Evolutionary conservation across 2,329 filamentous ascomycete species (phyloP).

Genomic region (Cercospora zeina): DNA sequence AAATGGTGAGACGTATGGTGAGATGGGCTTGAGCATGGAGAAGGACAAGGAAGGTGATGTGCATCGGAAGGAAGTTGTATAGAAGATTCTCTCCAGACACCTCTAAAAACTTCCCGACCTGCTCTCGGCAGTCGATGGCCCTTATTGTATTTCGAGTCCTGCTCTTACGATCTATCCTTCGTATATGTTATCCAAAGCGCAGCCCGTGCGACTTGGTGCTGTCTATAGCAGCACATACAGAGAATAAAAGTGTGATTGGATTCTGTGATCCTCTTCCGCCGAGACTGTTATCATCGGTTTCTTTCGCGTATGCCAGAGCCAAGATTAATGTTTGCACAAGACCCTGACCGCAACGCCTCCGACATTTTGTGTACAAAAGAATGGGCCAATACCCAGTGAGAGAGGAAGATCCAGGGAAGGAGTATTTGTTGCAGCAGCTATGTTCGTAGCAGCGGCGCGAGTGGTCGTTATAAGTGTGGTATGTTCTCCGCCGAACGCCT

Average conservation of each 20-base stretch:
- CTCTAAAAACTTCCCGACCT: not conserved
- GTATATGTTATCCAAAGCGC: not conserved
- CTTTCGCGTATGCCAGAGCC: not conserved
- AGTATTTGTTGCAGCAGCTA: not conserved
- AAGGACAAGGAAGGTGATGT: slow-evolving; percentile 16
- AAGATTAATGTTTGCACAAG: not conserved
- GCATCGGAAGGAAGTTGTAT: slow-evolving; percentile 16
- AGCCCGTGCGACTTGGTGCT: not conserved
- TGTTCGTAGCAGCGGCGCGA: not conserved
- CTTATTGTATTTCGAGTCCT: not conserved
- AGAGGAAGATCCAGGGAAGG: not conserved
- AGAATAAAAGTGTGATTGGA: not conserved
- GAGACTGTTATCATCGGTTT: not conserved
- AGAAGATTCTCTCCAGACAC: not conserved
- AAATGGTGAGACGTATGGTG: slow-evolving; percentile 6
- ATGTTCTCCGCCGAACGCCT: not conserved
- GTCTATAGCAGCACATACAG: too few relatives aligned
- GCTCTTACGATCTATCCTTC: not conserved
- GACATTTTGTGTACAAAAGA: not conserved
- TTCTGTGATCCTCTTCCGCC: not conserved
- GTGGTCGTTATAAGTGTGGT: not conserved
- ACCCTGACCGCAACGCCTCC: not conserved
- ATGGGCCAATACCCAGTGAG: not conserved
- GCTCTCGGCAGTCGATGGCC: not conserved
- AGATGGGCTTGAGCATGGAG: slow-evolving; percentile 6